These are phyloP conservation scores for Chaetomium olivaceum DNA, from an alignment of 2,329 filamentous ascomycete genomes.

Conservation along the genomic window DNA sequence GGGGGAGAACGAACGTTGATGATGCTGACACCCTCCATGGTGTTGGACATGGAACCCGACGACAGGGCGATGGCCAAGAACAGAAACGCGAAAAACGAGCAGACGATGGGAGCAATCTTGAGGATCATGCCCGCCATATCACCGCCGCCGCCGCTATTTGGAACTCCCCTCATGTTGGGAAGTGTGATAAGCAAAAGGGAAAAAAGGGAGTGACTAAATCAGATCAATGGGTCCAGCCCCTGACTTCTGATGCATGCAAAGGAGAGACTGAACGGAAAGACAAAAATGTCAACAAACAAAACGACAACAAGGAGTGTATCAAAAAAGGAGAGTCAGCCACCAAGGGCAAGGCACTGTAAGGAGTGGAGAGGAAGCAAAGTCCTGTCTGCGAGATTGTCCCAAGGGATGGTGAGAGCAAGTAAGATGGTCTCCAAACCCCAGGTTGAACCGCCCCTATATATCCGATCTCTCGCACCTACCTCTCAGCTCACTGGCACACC, in stretches of 20 bases:
- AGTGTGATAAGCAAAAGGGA: not conserved
- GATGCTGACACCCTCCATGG: slow-evolving; percentile 22
- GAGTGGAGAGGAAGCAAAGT: not conserved
- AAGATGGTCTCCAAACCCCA: not conserved
- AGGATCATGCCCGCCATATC: slow-evolving; percentile 10
- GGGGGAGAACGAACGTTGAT: slow-evolving; percentile 21
- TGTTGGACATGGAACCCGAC: slow-evolving; percentile 11
- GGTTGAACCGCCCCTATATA: slow-evolving; percentile 5
- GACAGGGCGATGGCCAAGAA: slow-evolving; percentile 25
- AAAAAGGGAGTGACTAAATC: slow-evolving; percentile 1
- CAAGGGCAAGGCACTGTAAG: not conserved
- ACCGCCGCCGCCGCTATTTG: not conserved
- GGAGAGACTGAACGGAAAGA: slow-evolving; percentile 1
- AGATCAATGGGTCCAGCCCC: slow-evolving; percentile 19
- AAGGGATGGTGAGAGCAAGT: not conserved
- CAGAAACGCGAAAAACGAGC: slow-evolving; percentile 22
- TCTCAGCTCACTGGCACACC: not conserved
- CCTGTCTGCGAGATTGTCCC: not conserved
- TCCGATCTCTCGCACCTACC: not conserved
- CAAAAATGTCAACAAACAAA: not conserved
- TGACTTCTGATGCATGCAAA: slow-evolving; percentile 4
- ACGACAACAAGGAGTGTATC: not conserved
- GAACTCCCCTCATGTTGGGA: slow-evolving; percentile 12
- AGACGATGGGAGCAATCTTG: slow-evolving; percentile 21
- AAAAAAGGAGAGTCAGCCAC: slow-evolving; percentile 9